phyloP scores from a whole-genome alignment of 345 rosid species.

The Gossypium sturtianum region DNA sequence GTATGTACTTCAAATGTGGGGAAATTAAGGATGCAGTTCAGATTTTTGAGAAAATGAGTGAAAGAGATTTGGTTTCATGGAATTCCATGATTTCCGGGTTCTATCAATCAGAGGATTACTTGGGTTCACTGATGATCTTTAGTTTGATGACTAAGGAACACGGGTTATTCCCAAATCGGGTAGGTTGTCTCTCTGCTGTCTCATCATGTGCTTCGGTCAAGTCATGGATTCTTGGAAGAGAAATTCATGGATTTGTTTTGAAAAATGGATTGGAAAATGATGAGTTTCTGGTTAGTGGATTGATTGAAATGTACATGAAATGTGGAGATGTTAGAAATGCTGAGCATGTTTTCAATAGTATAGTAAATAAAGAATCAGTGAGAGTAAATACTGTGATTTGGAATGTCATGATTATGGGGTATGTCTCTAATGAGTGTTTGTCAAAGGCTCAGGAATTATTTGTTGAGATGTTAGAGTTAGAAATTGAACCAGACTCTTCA shows the following conservation, averaged over 20 bases:
- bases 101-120: conserved; percentile 19
- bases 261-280: conserved; percentile 27
- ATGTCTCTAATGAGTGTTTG: conserved; percentile 26
- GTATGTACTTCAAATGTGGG: conserved; percentile 29
- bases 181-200: conserved; percentile 33
- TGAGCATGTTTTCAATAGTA: conserved; percentile 23
- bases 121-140: conserved; percentile 24
- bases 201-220: conserved; percentile 30
- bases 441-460: conserved; percentile 27
- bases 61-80: conserved; percentile 38
- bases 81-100: conserved; percentile 39
- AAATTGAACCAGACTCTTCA: conserved; percentile 31
- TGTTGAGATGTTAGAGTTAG: conserved; percentile 30
- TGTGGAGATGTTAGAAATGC: conserved; percentile 32
- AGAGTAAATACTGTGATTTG: conserved; percentile 30
- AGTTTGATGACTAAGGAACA: conserved; percentile 24
- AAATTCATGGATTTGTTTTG: conserved; percentile 32
- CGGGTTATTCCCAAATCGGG: conserved; percentile 14
- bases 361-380: conserved; percentile 11
- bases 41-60: conserved; percentile 33
- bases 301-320: conserved; percentile 46
- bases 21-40: conserved; percentile 20
- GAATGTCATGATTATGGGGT: conserved; percentile 45
- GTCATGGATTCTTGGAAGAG: conserved; percentile 29
- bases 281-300: conserved; percentile 31